Evolutionary conservation across 108 stramenopile genomes (phyloP).

Genomic region (Hondaea fermentalgiana): DNA sequence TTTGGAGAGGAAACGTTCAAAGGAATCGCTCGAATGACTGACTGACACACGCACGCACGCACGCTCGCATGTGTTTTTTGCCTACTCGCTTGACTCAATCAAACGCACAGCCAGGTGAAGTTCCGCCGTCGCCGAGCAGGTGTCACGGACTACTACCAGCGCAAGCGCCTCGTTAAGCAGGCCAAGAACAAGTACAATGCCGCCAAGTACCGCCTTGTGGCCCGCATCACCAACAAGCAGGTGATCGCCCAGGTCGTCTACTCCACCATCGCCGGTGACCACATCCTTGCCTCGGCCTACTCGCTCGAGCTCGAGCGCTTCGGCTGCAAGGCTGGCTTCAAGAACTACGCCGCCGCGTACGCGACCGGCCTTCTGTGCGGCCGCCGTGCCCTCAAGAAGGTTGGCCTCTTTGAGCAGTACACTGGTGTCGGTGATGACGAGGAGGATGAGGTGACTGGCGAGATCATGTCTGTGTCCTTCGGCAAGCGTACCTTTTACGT

Average conservation of each 20-base stretch:
- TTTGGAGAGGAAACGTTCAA: too few species aligned
- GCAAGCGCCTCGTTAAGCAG: constrained; percentile 86
- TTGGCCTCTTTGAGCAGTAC: constrained; percentile 87
- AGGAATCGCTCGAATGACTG: too few species aligned
- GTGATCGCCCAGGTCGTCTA: constrained; percentile 94
- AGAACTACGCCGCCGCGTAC: constrained; percentile 99
- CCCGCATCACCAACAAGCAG: constrained; percentile 81
- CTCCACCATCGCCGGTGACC: constrained; percentile 87
- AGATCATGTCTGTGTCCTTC: constrained; percentile 57
- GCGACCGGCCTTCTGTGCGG: constrained; percentile 93
- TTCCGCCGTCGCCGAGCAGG: constrained; percentile 91
- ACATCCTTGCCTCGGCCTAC: constrained; percentile 69
- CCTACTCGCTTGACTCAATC: too few species aligned
- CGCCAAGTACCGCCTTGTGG: constrained; percentile 96
- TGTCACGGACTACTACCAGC: constrained; percentile 98
- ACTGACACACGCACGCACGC: too few species aligned
- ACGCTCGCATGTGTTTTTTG: too few species aligned
- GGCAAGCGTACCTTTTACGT: constrained; percentile 92
- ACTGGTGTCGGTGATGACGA: constrained; percentile 57
- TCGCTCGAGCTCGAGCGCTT: constrained; percentile 87
- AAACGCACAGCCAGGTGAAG: constrained; percentile 74
- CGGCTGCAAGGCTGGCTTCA: constrained; percentile 85
- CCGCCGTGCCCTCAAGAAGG: constrained; percentile 86
- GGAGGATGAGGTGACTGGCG: constrained; percentile 66
- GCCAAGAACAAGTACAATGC: constrained; percentile 99